Conservation (phyloP, 2,329 filamentous ascomycete genomes). For the Raffaelea deltoideospora region DNA sequence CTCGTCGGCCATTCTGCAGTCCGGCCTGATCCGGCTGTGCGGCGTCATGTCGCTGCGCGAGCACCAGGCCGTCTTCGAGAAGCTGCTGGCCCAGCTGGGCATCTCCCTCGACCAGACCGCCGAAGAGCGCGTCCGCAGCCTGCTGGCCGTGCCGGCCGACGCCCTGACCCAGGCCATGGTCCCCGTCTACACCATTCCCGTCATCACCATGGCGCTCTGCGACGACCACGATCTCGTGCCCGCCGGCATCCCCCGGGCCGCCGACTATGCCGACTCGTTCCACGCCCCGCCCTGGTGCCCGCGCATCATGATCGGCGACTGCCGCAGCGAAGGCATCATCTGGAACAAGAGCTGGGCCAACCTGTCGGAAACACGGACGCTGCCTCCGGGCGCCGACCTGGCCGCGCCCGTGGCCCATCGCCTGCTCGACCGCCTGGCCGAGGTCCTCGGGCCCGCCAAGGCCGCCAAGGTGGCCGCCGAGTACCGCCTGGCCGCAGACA, state of each 20-base stretch:
- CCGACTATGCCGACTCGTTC: conserved; percentile 3
- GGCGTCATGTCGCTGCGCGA: conserved; percentile 5
- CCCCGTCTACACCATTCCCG: conserved; percentile 3
- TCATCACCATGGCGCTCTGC: conserved; percentile 6
- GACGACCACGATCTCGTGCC: conserved; percentile 7
- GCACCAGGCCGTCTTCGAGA: conserved; percentile 5
- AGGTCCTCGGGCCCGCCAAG: conserved; percentile 1
- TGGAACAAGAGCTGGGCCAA: conserved; percentile 11
- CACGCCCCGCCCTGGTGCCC: conserved; percentile 4
- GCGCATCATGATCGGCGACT: conserved; percentile 11
- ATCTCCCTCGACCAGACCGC: conserved; percentile 1
- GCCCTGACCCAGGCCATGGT: conserved; percentile 3
- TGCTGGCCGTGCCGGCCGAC: background rate
- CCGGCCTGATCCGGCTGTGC: conserved; percentile 3
- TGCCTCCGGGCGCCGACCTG: conserved; percentile 1
- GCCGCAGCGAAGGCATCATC: conserved; percentile 10
- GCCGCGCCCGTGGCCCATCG: conserved; percentile 1
- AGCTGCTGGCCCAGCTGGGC: conserved; percentile 1
- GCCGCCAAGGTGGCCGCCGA: background rate
- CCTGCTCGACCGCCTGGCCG: conserved; percentile 2
- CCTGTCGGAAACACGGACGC: background rate
- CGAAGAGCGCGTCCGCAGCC: background rate
- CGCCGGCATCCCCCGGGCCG: background rate
- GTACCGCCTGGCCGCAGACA: conserved; percentile 3
- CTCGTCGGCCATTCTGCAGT: conserved; percentile 7